Evolutionary conservation across 305 asterid species (phyloP).

Genomic region (Fraxinus floribunda): DNA sequence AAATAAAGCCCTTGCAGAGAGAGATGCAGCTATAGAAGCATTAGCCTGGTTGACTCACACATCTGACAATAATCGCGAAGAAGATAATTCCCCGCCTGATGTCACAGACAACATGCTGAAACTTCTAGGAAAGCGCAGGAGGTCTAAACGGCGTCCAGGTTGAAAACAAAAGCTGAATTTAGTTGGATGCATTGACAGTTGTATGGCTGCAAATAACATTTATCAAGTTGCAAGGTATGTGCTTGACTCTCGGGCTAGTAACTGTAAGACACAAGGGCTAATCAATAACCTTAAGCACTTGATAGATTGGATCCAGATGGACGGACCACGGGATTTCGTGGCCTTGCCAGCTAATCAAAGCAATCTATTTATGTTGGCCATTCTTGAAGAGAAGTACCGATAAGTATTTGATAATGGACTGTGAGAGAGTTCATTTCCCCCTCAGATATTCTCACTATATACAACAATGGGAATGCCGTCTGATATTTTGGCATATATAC

Average conservation of each 20-base stretch:
- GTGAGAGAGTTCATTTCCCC: not conserved
- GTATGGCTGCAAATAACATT: not conserved
- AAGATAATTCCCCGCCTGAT: slow-evolving; percentile 58
- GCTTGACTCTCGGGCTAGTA: not conserved
- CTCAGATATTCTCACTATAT: not conserved
- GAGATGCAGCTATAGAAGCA: slow-evolving; percentile 95
- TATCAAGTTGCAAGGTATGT: not conserved
- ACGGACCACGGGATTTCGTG: not conserved
- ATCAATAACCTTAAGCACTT: not conserved
- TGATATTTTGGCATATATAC: not conserved
- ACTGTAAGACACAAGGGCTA: not conserved
- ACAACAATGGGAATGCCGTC: not conserved
- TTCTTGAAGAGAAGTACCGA: not conserved
- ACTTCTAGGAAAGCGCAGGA: slow-evolving; percentile 70
- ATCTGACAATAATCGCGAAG: slow-evolving; percentile 47
- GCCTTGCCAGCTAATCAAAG: not conserved
- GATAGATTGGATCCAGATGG: not conserved
- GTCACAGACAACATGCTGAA: slow-evolving; percentile 90
- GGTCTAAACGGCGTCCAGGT: slow-evolving; percentile 55
- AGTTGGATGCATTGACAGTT: not conserved
- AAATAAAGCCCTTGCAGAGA: slow-evolving; percentile 82
- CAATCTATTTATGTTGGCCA: not conserved
- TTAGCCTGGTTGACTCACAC: slow-evolving; percentile 92
- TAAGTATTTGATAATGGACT: not conserved
- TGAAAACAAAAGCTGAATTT: not conserved